Conservation (phyloP, 2,329 filamentous ascomycete species). For the Cladosporium sp. region DNA sequence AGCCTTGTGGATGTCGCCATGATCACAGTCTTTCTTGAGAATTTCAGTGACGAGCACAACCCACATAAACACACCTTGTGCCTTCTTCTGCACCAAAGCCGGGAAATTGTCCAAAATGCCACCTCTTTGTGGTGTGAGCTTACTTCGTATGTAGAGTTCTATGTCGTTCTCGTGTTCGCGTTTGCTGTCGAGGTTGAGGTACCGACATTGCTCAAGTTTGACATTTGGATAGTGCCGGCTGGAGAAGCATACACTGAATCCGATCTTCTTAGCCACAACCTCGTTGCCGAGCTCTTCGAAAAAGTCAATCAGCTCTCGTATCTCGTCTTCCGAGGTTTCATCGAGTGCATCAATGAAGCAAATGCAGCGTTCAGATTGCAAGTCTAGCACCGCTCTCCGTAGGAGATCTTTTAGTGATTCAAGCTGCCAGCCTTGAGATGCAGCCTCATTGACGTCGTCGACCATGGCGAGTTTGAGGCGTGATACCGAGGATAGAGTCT, state of each 20-base stretch:
- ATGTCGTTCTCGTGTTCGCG: not conserved
- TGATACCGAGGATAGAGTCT: constrained; percentile 43
- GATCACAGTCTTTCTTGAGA: constrained; percentile 10
- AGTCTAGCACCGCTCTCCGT: constrained; percentile 5
- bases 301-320: constrained; percentile 40
- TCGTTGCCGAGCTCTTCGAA: constrained; percentile 37
- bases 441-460: no score
- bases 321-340: constrained; percentile 42
- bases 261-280: not conserved
- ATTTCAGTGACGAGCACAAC: constrained; percentile 15
- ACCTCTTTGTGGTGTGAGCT: not conserved
- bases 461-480: constrained; percentile 45
- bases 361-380: constrained; percentile 32
- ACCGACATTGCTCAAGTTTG: not conserved
- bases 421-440: not conserved
- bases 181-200: not conserved
- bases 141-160: not conserved
- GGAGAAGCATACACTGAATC: constrained; percentile 42
- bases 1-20: not conserved
- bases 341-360: constrained; percentile 50
- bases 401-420: not conserved
- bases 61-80: constrained; percentile 21
- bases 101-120: constrained; percentile 20
- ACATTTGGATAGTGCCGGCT: constrained; percentile 43
- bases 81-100: not conserved